Base-by-base conservation (phyloP, 148 eudicot species). In the Linanthus parryae region DNA sequence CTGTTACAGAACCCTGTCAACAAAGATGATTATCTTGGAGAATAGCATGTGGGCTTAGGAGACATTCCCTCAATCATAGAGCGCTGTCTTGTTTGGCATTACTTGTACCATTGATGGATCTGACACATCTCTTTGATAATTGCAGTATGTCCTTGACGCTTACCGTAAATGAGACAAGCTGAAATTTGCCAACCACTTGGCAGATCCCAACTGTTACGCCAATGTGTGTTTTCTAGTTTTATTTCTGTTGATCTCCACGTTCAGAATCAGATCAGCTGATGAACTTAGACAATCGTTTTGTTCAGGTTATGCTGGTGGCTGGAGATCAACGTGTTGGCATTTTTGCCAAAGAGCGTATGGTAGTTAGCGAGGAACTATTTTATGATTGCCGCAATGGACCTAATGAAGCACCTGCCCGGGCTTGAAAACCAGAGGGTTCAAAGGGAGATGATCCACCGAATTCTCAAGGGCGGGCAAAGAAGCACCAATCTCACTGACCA, bases 321-420 rank as follows among this genome's bases (percentile, higher is more conserved):
- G 98, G 96, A 59, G 96, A 92, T 64, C 94, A 92, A 57, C 89
- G 94, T 44, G 94, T 92, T 73, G 98, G 98, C 53, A 92, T 92
- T 38, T 92, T 76, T 40, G 89, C 98, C 47, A 79, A 79, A 55
- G 94, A 86, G 63, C 95, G 56, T 41, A 79, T 92, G 51, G 90
- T 73, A 66, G 87, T 90, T 37, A 36, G 70, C 13, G 88, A 82
- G 43, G 98, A 92, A 61, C 71, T 92, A 29, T 92, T 92, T 58
- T 92, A 92, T 30, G 96, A 92, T 59, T 92, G 87, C 30, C 74
- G 83, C 10, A 87, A 92, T 50, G 94, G 85, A 35, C 81, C 85
- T 26, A 80, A 77, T 62, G 65, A 73, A 59, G 85, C 87, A 4
- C 98, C 98, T n/a, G 67, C 36, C 12, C 87, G 98, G 98, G 96